These are phyloP conservation scores for Dactylellina haptotyla DNA, from an alignment of 2,329 filamentous ascomycete species.

Conservation along the genomic window DNA sequence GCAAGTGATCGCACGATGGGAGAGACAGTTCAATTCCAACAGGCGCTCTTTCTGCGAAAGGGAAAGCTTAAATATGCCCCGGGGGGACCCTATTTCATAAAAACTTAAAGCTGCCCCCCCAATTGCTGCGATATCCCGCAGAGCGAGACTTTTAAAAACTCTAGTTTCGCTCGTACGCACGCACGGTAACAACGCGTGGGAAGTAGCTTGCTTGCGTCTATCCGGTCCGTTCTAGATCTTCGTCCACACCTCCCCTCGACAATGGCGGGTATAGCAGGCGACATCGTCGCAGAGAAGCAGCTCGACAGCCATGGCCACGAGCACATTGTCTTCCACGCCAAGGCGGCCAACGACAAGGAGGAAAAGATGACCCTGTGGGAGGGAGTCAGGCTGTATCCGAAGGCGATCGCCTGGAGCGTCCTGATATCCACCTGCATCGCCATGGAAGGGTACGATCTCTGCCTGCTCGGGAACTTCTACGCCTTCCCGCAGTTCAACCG, in stretches of 20 bases:
- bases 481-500: conserved; percentile 54
- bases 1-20: background rate
- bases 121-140: background rate
- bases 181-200: too few relatives aligned
- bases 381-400: conserved; percentile 83
- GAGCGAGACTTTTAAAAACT: too few relatives aligned
- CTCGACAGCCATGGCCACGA: conserved; percentile 37
- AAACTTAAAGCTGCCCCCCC: conserved; percentile 9
- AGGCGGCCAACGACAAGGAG: conserved; percentile 66
- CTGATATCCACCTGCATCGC: conserved; percentile 89
- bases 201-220: too few relatives aligned
- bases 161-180: too few relatives aligned
- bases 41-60: background rate
- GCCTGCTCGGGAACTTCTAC: conserved; percentile 76
- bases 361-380: conserved; percentile 77
- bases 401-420: conserved; percentile 83
- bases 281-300: conserved; percentile 27
- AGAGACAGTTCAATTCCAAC: background rate
- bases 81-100: background rate
- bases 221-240: too few relatives aligned
- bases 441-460: conserved; percentile 91
- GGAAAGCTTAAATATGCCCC: conserved; percentile 31
- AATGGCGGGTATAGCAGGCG: conserved; percentile 35
- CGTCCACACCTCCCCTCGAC: background rate
- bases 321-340: conserved; percentile 38